phyloP scores from a whole-genome alignment of 768 basidiomycete genomes.

The Russula brevipes region DNA sequence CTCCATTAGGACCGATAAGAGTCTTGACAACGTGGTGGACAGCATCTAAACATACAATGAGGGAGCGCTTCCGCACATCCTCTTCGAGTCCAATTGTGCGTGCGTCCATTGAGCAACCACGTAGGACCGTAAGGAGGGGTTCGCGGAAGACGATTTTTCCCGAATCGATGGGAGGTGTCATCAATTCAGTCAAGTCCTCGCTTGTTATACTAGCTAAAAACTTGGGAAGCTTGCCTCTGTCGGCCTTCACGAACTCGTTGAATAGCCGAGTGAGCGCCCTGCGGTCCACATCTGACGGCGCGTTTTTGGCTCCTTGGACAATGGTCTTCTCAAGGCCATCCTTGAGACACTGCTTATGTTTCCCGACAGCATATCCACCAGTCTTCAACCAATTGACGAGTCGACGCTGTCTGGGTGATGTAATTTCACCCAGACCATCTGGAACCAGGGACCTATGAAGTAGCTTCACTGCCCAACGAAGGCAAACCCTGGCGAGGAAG shows the following conservation, averaged over 20 bases:
- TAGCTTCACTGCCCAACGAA: neutral
- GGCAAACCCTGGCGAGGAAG: neutral
- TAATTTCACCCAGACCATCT: neutral
- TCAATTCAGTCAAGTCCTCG: neutral
- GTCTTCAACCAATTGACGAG: neutral
- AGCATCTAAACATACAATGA: neutral
- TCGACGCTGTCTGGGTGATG: neutral
- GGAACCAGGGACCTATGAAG: neutral
- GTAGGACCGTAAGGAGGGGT: neutral
- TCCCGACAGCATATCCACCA: neutral
- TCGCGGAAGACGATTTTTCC: neutral
- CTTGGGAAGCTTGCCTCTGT: neutral
- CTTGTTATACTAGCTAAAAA: neutral
- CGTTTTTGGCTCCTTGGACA: neutral
- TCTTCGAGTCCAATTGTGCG: neutral
- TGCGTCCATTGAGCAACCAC: neutral
- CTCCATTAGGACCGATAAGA: too few species aligned
- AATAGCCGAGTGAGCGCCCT: neutral
- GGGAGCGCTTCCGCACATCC: neutral
- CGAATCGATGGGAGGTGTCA: neutral
- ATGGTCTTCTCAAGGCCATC: neutral
- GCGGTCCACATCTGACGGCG: neutral
- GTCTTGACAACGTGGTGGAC: neutral
- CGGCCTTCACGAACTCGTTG: neutral
- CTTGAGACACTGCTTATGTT: neutral